Conservation (phyloP, 2,329 filamentous ascomycete species). For the Fusarium sp. region DNA sequence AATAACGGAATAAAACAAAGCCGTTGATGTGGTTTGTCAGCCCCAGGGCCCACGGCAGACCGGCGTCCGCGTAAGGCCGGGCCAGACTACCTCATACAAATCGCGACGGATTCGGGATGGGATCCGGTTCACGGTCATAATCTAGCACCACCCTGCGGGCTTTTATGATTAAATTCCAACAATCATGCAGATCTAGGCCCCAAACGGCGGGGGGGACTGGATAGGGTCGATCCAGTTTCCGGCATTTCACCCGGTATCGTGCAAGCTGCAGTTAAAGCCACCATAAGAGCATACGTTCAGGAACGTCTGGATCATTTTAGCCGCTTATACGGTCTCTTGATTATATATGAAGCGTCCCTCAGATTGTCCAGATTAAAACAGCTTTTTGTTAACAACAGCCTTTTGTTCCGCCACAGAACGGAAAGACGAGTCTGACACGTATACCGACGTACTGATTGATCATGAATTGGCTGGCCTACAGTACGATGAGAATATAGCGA, state of each 20-base stretch:
- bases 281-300: slow-evolving; percentile 2
- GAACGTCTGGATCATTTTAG: slow-evolving; percentile 8
- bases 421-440: background rate
- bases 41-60: background rate
- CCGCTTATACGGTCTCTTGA: slow-evolving; percentile 2
- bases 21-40: background rate
- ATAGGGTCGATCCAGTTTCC: background rate
- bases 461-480: no score
- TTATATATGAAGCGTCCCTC: background rate
- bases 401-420: background rate
- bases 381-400: background rate
- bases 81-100: background rate
- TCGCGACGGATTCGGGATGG: background rate
- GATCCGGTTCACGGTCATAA: background rate
- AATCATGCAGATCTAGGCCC: no score
- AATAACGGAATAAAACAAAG: no score
- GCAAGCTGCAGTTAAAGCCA: background rate
- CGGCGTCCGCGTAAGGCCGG: slow-evolving; percentile 1
- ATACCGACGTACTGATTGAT: background rate
- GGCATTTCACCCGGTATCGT: background rate
- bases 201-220: no score
- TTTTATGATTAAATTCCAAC: no score
- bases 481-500: no score
- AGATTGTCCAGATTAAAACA: background rate
- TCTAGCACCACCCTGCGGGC: background rate